Base-by-base conservation (phyloP, 495 filamentous ascomycete species). In the Trypethelium eluteriae region DNA sequence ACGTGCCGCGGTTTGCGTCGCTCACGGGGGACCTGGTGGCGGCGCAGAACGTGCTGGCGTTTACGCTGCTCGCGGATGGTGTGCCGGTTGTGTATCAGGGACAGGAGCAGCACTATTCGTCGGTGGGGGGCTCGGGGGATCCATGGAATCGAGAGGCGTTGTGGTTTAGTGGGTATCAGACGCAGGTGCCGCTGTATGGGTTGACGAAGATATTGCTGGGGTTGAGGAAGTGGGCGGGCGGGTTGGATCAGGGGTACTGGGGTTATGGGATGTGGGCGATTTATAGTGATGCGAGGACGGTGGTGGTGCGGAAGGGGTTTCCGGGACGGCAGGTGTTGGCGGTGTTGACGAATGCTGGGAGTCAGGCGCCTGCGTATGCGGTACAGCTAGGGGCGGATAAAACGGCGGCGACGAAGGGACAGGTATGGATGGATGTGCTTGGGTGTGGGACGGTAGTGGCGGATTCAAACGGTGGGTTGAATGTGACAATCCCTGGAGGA, bases 61-160 rank as follows among this genome's bases (percentile, higher is more conserved):
- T 88, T 70, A 86, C 81, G 16, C 83, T 92, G 66, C 84, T 92
- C 62, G 79, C 81, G 6, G 89, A 90, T 66, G 85, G 85, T 12
- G 84, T 87, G 12, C 85, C 86, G 0, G 85, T 87, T 71, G 79
- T 84, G 64, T 88, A 87, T 67, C 76, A 82, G 69, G 90, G 90
- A 32, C 88, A 91, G 73, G 90, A 92, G 73, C 89, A 93, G 66
- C 83, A 85, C 62, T 85, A 81, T 68, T 89, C 89, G 18, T 87
- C 90, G 72, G 5, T 65, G 1, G 34, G 38, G 32, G 64, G 64
- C 18, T 68, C 74, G 2, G 88, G 89, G 62, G 82, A 84, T 38
- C 88, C 88, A 0, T 63, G 73, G 18, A 88, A 92, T 72, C 86
- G 90, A 47, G 88, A 91, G 73, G 87, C 89, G 38, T 71, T 91